phyloP scores from a whole-genome alignment of 2,329 filamentous ascomycete species.

The Domatiomyces catenatus region DNA sequence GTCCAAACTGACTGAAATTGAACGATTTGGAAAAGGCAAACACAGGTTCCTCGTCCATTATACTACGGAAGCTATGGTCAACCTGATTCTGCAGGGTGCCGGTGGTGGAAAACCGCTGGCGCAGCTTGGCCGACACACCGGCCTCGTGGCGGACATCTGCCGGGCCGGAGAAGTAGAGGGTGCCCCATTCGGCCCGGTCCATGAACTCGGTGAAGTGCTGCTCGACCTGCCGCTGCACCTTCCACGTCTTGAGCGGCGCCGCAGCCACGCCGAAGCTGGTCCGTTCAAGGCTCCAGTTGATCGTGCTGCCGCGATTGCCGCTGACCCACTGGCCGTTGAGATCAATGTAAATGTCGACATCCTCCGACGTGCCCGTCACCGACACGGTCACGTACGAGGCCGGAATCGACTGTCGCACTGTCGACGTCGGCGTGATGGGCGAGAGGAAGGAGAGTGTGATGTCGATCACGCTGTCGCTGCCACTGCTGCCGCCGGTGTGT shows the following conservation, averaged over 20 bases:
- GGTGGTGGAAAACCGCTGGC: conserved; percentile 53
- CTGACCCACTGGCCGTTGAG: conserved; percentile 70
- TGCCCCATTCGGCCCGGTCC: conserved; percentile 74
- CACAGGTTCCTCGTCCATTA: conserved; percentile 65
- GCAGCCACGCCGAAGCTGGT: conserved; percentile 22
- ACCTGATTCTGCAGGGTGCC: conserved; percentile 51
- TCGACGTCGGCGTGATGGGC: conserved; percentile 67
- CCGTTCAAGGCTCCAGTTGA: conserved; percentile 52
- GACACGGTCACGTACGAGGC: conserved; percentile 61
- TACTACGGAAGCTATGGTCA: conserved; percentile 50
- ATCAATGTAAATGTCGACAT: conserved; percentile 51
- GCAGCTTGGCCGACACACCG: conserved; percentile 50
- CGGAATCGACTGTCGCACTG: conserved; percentile 65
- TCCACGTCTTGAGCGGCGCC: conserved; percentile 27
- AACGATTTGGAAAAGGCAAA: conserved; percentile 64
- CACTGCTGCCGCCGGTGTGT: conserved; percentile 22
- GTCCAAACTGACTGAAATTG: conserved; percentile 30
- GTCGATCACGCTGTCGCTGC: conserved; percentile 25
- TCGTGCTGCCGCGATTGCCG: conserved; percentile 51
- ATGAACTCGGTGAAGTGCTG: conserved; percentile 56
- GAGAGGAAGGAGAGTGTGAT: conserved; percentile 53
- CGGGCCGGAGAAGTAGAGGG: conserved; percentile 60
- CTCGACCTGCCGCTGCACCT: conserved; percentile 31
- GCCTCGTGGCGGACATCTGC: conserved; percentile 52
- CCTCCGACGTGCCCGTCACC: conserved; percentile 50